A percentile compares a stretch with the other conserved stretches of the same genome.
phyloP scores from a whole-genome alignment of 257 asterid genomes.

The Schizonepeta tenuifolia region DNA sequence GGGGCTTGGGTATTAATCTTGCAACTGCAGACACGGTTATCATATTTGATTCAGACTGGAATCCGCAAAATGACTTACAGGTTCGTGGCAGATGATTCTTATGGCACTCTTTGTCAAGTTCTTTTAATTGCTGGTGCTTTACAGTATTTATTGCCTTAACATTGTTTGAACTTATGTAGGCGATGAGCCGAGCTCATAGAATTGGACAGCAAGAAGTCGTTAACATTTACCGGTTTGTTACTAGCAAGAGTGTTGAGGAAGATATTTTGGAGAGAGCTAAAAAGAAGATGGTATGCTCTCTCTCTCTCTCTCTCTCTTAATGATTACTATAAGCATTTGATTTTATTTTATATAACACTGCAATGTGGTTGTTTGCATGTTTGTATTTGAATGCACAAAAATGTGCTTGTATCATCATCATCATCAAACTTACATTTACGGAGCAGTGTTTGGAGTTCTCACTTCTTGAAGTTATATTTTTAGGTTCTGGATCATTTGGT shows the following conservation, averaged over 20 bases:
- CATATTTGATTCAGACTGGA: conserved; percentile 99
- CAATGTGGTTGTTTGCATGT: conserved; percentile 16
- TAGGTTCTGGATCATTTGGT: conserved; percentile 99
- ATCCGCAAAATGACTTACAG: conserved; percentile 99
- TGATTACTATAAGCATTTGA: conserved; percentile 16
- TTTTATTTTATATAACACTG: conserved; percentile 2
- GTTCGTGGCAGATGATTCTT: conserved; percentile 44
- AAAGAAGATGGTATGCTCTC: conserved; percentile 98
- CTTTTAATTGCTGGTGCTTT: conserved; percentile 6
- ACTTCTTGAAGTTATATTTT: conserved; percentile 26
- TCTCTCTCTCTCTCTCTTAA: neutral
- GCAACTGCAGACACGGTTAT: conserved; percentile 99
- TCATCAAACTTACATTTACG: conserved; percentile 4
- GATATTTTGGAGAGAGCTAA: conserved; percentile 98
- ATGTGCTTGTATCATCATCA: neutral
- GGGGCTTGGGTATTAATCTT: conserved; percentile 98
- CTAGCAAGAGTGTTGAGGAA: conserved; percentile 99
- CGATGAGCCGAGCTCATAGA: conserved; percentile 99
- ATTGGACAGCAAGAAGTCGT: conserved; percentile 99
- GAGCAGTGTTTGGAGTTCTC: conserved; percentile 23
- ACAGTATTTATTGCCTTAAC: conserved; percentile 15
- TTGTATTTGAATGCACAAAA: conserved; percentile 3
- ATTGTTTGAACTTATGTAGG: conserved; percentile 50
- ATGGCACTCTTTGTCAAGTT: conserved; percentile 20
- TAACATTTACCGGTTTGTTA: conserved; percentile 94